Base-by-base conservation (phyloP, 1,284 basidiomycete species). In the Boletus mariae region DNA sequence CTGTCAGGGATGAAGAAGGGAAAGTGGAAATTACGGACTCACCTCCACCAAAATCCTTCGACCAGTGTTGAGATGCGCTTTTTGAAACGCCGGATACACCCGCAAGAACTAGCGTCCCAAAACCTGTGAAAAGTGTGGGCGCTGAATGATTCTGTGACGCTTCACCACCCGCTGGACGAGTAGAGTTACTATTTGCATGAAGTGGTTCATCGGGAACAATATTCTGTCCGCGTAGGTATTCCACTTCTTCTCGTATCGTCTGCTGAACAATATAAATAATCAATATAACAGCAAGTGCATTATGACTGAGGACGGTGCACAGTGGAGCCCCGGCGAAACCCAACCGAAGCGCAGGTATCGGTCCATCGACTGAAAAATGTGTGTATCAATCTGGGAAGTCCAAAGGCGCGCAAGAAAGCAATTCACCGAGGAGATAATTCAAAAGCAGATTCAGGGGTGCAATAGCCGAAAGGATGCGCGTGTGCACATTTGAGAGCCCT, bases 251-350 rank as follows among this genome's bases (percentile, higher is more conserved):
- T 25, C 51, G 45, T 11, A 68, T 53, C 12, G 53, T 54, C 31
- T 55, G 54, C 49, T 54, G 45, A 40, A 59, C 58, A 35, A 68
- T 67, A 49, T 64, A 68, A 29, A 64, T 3, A 25, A 62, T 48
- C 41, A 65, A 49, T 47, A 56, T 49, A 13, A 53, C 40, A 1
- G 63, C 58, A 28, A 65, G 61, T 13, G 41, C 51, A 35, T 60
- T 68, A 45, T 68, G 66, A 32, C 66, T 67, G 43, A 67, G 34
- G 43, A 67, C 59, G 5, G 66, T 60, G 47, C 61, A 67, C 13
- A 65, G 42, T 20, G 64, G 66, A 45, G 63, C 63, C 29, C 66
- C 64, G 35, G 54, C 50, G 13, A 67, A 65, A 42, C 64, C 63
- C 20, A 67, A 47, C 26, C 61, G 66, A 53, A 67, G 54, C 2